These are phyloP conservation scores for Heritiera littoralis DNA, from an alignment of 345 rosid species.

Conservation along the genomic window DNA sequence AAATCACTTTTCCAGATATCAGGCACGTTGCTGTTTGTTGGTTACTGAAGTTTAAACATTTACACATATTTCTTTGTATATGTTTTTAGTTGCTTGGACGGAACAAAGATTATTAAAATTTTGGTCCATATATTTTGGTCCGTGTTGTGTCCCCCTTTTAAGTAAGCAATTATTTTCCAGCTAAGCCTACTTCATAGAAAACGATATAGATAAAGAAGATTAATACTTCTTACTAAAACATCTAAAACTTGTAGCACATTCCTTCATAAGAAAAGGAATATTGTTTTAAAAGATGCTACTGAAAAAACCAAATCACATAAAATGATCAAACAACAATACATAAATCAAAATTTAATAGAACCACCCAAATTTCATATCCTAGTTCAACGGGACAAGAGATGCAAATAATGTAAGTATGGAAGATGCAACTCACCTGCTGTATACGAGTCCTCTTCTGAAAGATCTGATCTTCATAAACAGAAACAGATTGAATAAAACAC, in stretches of 20 bases:
- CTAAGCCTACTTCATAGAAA: conserved; percentile 4
- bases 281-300: neutral
- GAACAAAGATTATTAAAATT: neutral
- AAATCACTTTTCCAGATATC: neutral
- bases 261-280: neutral
- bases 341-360: neutral
- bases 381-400: neutral
- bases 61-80: neutral
- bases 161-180: neutral
- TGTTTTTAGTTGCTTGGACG: neutral
- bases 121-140: neutral
- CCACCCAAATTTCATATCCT: neutral
- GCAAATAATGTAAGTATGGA: neutral
- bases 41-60: neutral
- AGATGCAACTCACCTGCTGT: conserved; percentile 62
- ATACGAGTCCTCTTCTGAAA: conserved; percentile 95
- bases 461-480: conserved; percentile 87
- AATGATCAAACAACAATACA: neutral
- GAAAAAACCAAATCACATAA: neutral
- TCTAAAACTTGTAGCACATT: neutral
- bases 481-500: conserved; percentile 81
- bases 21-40: neutral
- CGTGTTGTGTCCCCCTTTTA: neutral
- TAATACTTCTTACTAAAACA: neutral
- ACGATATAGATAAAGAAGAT: neutral